A percentile compares a stretch with the other conserved stretches of the same genome.
Conservation (phyloP, 495 filamentous ascomycete species). For the Tirmania nivea region DNA sequence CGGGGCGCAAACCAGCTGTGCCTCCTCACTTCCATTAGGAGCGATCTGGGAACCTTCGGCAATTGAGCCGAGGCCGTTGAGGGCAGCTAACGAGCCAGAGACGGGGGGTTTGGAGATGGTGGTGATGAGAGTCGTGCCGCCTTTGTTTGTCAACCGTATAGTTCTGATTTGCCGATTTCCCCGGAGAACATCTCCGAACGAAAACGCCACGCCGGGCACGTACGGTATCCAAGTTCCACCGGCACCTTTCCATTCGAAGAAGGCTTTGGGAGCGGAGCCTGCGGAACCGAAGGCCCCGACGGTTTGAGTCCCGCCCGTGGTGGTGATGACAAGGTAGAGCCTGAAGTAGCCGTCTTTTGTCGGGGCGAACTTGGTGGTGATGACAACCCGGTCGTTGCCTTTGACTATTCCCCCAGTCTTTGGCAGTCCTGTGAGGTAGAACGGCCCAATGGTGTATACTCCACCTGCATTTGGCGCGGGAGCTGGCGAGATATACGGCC, state of each 20-base stretch:
- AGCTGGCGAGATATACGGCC: constrained; percentile 8
- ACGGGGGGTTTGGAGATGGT: constrained; percentile 26
- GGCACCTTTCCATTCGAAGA: constrained; percentile 22
- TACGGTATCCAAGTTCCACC: constrained; percentile 22
- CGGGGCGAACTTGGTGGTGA: constrained; percentile 19
- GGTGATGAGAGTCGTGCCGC: constrained; percentile 20
- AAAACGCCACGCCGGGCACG: constrained; percentile 15
- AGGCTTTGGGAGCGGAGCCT: constrained; percentile 14
- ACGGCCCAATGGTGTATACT: constrained; percentile 13
- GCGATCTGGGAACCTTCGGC: constrained; percentile 21
- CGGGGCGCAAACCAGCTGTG: constrained; percentile 21
- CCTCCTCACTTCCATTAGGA: constrained; percentile 16
- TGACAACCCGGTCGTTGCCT: constrained; percentile 3
- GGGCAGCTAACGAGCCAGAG: constrained; percentile 22
- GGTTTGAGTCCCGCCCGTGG: constrained; percentile 15
- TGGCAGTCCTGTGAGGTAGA: constrained; percentile 19
- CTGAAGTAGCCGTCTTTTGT: constrained; percentile 14
- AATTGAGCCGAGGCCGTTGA: constrained; percentile 20
- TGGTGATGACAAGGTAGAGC: constrained; percentile 15
- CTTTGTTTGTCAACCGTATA: constrained; percentile 22
- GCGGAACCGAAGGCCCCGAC: constrained; percentile 20
- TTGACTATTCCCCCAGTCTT: constrained; percentile 7
- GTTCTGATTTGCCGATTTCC: constrained; percentile 16
- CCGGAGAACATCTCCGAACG: constrained; percentile 19
- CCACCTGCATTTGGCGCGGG: neutral